phyloP scores from a whole-genome alignment of 305 asterid species.

The Fraxinus paxiana region DNA sequence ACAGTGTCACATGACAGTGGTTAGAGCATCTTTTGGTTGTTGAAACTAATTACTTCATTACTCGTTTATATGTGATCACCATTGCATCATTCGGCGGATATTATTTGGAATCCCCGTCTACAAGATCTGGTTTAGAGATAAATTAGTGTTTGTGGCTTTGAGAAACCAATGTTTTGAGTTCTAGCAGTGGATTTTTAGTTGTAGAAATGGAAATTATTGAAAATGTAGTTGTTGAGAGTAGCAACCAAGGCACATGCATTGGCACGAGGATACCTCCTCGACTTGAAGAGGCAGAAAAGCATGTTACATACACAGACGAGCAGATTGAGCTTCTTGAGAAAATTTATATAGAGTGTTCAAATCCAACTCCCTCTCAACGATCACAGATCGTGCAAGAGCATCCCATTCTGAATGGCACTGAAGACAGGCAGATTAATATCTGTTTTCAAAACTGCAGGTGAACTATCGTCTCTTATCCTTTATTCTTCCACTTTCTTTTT shows the following conservation, averaged over 20 bases:
- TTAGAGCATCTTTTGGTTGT: slow-evolving; percentile 24
- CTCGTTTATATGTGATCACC: slow-evolving; percentile 2
- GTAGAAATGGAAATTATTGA: slow-evolving; percentile 28
- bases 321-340: slow-evolving; percentile 45
- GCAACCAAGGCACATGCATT: background rate
- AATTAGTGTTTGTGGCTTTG: slow-evolving; percentile 1
- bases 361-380: slow-evolving; percentile 13
- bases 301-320: slow-evolving; percentile 35
- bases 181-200: background rate
- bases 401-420: slow-evolving; percentile 30
- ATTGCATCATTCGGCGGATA: slow-evolving; percentile 11
- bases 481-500: background rate
- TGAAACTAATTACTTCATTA: slow-evolving; percentile 21
- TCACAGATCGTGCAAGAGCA: slow-evolving; percentile 27
- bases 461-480: background rate
- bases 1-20: slow-evolving; percentile 13
- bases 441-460: slow-evolving; percentile 70
- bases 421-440: slow-evolving; percentile 36
- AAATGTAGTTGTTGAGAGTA: slow-evolving; percentile 16
- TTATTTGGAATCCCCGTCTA: slow-evolving; percentile 4
- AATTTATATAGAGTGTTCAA: slow-evolving; percentile 29
- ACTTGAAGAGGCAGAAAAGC: slow-evolving; percentile 17
- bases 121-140: slow-evolving; percentile 13
- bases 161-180: background rate
- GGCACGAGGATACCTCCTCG: background rate